Percentiles rank a stretch among this genome's conserved stretches.
phyloP scores from a whole-genome alignment of 306 rosid genomes.

The Dalbergia cultrata region DNA sequence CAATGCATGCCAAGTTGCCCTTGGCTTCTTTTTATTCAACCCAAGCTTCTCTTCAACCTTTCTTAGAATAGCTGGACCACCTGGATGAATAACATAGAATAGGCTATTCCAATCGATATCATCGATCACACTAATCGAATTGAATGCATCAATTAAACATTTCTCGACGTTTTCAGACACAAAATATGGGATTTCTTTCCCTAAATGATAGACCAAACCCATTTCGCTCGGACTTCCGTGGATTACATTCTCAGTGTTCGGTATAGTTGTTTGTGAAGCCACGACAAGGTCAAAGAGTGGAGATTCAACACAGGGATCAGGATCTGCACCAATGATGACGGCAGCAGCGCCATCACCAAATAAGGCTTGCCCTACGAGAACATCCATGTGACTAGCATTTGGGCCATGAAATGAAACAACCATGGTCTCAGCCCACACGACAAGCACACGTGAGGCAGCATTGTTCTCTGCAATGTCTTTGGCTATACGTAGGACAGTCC shows the following conservation, averaged over 20 bases:
- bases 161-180: conserved; percentile 17
- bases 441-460: conserved; percentile 34
- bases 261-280: conserved; percentile 1
- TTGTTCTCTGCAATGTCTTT: conserved; percentile 29
- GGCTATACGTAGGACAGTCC: conserved; percentile 5
- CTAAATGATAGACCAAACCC: neutral
- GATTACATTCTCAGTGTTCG: neutral
- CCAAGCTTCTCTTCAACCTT: conserved; percentile 30
- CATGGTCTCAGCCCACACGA: neutral
- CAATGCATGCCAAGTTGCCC: conserved; percentile 23
- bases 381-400: neutral
- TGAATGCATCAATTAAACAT: neutral
- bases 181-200: neutral
- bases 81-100: conserved; percentile 37
- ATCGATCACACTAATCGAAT: neutral
- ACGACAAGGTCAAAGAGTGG: conserved; percentile 27
- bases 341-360: conserved; percentile 37
- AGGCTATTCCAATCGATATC: conserved; percentile 29
- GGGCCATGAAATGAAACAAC: conserved; percentile 11
- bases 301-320: neutral
- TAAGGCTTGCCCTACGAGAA: conserved; percentile 24
- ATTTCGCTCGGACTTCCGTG: neutral
- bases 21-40: conserved; percentile 17
- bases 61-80: conserved; percentile 9
- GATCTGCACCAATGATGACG: neutral